A percentile compares a stretch with the other conserved stretches of the same genome.
Conservation (phyloP, 176 grass and related monocot species). For the Lolium perenne region DNA sequence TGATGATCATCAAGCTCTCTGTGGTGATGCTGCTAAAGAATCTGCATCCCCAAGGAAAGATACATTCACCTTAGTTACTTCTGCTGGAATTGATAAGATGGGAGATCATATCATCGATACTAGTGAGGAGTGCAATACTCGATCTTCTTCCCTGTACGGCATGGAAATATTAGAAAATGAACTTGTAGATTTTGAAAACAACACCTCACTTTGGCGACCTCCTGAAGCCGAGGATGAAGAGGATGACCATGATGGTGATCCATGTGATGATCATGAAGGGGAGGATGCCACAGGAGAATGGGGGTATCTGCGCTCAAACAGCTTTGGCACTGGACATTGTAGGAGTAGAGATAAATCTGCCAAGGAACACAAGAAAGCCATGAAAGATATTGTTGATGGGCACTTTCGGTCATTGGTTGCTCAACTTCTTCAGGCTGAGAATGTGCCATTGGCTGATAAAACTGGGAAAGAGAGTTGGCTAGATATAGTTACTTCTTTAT, state of each 20-base stretch:
- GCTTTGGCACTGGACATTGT: conserved; percentile 77
- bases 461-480: conserved; percentile 75
- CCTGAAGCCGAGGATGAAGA: conserved; percentile 95
- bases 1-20: conserved; percentile 58
- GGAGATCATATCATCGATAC: conserved; percentile 61
- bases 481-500: conserved; percentile 92
- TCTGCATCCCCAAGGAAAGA: conserved; percentile 57
- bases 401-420: conserved; percentile 92
- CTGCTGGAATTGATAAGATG: conserved; percentile 58
- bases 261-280: conserved; percentile 81
- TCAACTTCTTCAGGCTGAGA: conserved; percentile 91
- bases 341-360: conserved; percentile 81
- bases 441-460: conserved; percentile 59
- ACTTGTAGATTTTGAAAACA: conserved; percentile 90
- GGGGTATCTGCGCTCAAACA: conserved; percentile 82
- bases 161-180: conserved; percentile 77
- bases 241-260: conserved; percentile 69
- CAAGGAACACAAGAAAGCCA: conserved; percentile 95
- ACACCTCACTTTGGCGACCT: conserved; percentile 73
- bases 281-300: conserved; percentile 80
- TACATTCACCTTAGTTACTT: conserved; percentile 32
- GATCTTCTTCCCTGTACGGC: conserved; percentile 79
- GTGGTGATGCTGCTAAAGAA: conserved; percentile 52
- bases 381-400: conserved; percentile 91
- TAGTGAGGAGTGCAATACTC: conserved; percentile 65